Evolutionary conservation across 352 stramenopile species (phyloP).

Genomic region (Stramenopiles sp.): DNA sequence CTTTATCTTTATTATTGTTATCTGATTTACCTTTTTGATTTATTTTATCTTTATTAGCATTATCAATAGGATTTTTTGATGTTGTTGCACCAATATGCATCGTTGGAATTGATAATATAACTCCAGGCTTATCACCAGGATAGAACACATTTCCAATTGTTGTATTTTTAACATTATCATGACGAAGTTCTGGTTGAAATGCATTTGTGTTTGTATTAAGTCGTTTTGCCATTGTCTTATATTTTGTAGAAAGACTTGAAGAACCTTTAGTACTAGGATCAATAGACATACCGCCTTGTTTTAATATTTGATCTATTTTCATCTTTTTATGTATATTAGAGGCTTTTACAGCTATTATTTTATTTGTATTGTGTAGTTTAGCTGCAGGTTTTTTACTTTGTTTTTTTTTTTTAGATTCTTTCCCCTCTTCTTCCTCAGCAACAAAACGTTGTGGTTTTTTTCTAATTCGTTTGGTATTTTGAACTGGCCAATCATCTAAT

Average conservation of each 20-base stretch:
- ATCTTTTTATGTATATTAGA: too few relatives aligned
- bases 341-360: too few relatives aligned
- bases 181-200: background rate
- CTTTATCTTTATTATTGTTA: background rate
- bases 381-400: background rate
- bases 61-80: background rate
- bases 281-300: too few relatives aligned
- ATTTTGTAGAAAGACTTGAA: too few relatives aligned
- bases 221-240: background rate
- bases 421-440: background rate
- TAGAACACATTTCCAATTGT: background rate
- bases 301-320: too few relatives aligned
- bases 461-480: background rate
- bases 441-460: background rate
- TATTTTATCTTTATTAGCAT: background rate
- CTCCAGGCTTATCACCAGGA: background rate
- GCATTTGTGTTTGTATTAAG: background rate
- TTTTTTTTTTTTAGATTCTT: background rate
- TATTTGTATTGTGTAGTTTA: too few relatives aligned
- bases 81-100: background rate
- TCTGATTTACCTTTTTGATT: background rate
- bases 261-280: too few relatives aligned
- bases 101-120: background rate
- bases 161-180: background rate
- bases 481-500: background rate